These are phyloP conservation scores for Phaseolus lunatus DNA, from an alignment of 306 rosid genomes.

Conservation along the genomic window DNA sequence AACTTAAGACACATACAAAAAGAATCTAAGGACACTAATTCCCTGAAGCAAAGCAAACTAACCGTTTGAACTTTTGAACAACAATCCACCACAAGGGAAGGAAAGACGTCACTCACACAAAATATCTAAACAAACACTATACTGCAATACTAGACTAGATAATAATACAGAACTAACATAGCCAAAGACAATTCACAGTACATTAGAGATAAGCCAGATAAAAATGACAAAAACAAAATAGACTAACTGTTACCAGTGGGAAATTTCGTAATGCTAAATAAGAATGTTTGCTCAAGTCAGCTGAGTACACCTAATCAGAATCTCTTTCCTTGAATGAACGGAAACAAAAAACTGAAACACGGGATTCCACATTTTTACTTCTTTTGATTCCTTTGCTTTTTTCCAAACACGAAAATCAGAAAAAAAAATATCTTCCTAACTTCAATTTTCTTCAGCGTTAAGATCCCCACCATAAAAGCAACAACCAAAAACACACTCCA, in stretches of 20 bases:
- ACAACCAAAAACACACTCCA: constrained; percentile 1
- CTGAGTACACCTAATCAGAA: constrained; percentile 26
- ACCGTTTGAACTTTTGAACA: constrained; percentile 39
- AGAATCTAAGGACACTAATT: constrained; percentile 59
- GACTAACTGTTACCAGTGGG: background rate
- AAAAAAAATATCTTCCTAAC: constrained; percentile 13
- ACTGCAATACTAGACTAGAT: constrained; percentile 9
- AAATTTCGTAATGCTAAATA: background rate
- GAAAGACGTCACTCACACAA: background rate
- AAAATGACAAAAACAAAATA: constrained; percentile 3
- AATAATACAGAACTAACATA: background rate
- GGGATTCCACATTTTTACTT: constrained; percentile 47
- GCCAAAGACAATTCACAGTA: background rate
- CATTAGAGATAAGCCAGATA: constrained; percentile 18
- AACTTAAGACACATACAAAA: constrained; percentile 41
- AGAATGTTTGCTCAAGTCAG: constrained; percentile 21
- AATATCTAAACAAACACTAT: constrained; percentile 1
- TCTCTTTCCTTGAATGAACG: constrained; percentile 34
- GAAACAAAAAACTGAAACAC: constrained; percentile 19
- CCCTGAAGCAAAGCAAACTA: constrained; percentile 71
- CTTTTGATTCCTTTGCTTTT: constrained; percentile 26
- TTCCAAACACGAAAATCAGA: constrained; percentile 12
- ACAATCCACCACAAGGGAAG: constrained; percentile 46
- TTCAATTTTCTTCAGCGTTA: constrained; percentile 18
- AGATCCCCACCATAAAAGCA: constrained; percentile 39